Base-by-base conservation (phyloP, 805 yeast species). In the Wickerhamia fluorescens region DNA sequence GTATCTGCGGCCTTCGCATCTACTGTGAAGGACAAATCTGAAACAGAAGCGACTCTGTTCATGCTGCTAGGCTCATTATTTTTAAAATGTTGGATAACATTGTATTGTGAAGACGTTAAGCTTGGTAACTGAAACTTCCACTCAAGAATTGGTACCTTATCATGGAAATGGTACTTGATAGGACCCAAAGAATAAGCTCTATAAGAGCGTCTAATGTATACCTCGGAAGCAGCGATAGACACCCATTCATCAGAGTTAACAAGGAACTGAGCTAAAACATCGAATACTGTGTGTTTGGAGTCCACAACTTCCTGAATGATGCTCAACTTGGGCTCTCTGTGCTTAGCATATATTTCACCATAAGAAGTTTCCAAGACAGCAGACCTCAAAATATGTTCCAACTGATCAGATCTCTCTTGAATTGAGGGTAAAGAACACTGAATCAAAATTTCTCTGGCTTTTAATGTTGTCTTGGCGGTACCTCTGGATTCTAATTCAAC, bases 351-450 rank as follows among this genome's bases (percentile, higher is more conserved):
- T 25, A 79, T 71, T 45, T 84, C 94, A 46, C 97, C 98, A 49
- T 88, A 92, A 16, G 79, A 73, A 18, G 94, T 74, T 45, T 83
- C 87, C 45, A 88, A 83, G 27, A 92, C 97, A 20, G 96, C 78
- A 7, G 94, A 76, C 57, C 86, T 78, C 58, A 92, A 71, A 46
- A 92, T 92, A 56, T 89, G 96, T 65, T 94, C 97, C 51, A 92
- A 73, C 66, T 94, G 98, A 56, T 89, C 96, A 18, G 95, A 80
- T 66, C 97, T 78, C 62, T 92, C 99, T 58, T 84, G 78, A 39
- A 87, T 79, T 3, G 97, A 87, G 21, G 99, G 99, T 61, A 92
- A 70, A 17, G 97, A 86, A 56, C 96, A 92, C 68, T 88, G 95
- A 48, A 92, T 92, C 48, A 92, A 73, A 36, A 94, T 82, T 62